Conservation (phyloP, 805 yeast genomes). For the Metschnikowia kofuensis region DNA sequence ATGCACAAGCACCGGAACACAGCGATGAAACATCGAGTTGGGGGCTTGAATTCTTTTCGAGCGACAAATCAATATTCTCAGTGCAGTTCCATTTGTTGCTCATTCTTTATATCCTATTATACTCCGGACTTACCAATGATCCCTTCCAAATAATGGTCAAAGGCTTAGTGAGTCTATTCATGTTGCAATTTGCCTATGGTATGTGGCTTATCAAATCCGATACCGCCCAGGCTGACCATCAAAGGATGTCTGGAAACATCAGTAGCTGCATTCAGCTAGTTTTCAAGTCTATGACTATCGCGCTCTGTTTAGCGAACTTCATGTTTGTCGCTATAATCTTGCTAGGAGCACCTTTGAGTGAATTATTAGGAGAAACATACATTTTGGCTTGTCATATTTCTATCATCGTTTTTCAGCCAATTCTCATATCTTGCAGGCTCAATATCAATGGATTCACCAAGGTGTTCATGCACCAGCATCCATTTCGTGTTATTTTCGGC, state of each 20-base stretch:
- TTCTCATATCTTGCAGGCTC: slow-evolving; percentile 53
- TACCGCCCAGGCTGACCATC: not conserved
- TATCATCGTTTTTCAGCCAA: slow-evolving; percentile 57
- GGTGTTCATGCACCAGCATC: slow-evolving; percentile 21
- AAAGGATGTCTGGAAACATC: slow-evolving; percentile 2
- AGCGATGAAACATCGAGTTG: not conserved
- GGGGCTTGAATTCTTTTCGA: slow-evolving; percentile 8
- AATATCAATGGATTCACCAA: slow-evolving; percentile 39
- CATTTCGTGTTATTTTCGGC: slow-evolving; percentile 28
- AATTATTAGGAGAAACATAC: slow-evolving; percentile 52
- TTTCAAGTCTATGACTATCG: slow-evolving; percentile 18
- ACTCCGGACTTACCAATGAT: slow-evolving; percentile 27
- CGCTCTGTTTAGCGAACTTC: slow-evolving; percentile 36
- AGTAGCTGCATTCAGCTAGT: slow-evolving; percentile 13
- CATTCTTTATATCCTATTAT: slow-evolving; percentile 28
- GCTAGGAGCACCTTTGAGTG: slow-evolving; percentile 78
- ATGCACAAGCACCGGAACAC: slow-evolving; percentile 4
- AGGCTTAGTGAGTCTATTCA: slow-evolving; percentile 25
- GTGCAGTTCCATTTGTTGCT: slow-evolving; percentile 32
- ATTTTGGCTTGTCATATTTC: slow-evolving; percentile 62
- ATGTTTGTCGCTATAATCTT: slow-evolving; percentile 47
- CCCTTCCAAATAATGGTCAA: slow-evolving; percentile 22
- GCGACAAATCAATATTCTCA: slow-evolving; percentile 11
- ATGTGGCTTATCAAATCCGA: slow-evolving; percentile 4
- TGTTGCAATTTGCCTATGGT: slow-evolving; percentile 24